A percentile compares a stretch with the other conserved stretches of the same genome.
phyloP scores from a whole-genome alignment of 176 grass and related monocot genomes.

The Dactylis glomerata region DNA sequence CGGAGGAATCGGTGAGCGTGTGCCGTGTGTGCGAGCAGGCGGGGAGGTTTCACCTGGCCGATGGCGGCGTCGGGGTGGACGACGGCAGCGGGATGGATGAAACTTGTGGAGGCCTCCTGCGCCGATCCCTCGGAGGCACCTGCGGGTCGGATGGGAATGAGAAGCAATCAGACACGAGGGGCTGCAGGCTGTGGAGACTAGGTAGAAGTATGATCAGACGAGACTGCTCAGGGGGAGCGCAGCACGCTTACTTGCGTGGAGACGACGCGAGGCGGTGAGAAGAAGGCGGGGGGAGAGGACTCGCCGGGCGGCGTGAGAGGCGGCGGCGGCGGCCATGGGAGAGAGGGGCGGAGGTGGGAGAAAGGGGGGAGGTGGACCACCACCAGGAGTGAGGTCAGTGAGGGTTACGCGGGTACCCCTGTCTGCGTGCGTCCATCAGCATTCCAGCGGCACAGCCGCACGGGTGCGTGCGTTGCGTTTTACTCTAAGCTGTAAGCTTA shows the following conservation, averaged over 20 bases:
- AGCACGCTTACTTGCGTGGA: slow-evolving; percentile 42
- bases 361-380: background rate
- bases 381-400: background rate
- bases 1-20: background rate
- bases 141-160: background rate
- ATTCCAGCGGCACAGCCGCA: background rate
- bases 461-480: background rate
- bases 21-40: background rate
- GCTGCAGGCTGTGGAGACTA: background rate
- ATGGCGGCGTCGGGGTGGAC: slow-evolving; percentile 67
- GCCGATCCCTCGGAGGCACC: slow-evolving; percentile 18
- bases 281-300: slow-evolving; percentile 4
- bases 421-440: background rate
- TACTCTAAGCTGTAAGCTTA: too few species aligned
- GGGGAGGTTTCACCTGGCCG: slow-evolving; percentile 54
- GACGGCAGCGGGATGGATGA: slow-evolving; percentile 52
- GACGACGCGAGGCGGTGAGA: slow-evolving; percentile 14
- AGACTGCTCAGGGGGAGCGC: background rate
- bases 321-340: slow-evolving; percentile 44
- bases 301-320: slow-evolving; percentile 28
- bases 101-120: slow-evolving; percentile 20
- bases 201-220: background rate
- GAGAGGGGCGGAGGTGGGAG: background rate
- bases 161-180: background rate
- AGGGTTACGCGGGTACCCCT: background rate